Evolutionary conservation across 805 yeast genomes (phyloP).

Genomic region (Wickerhamiella azyma): DNA sequence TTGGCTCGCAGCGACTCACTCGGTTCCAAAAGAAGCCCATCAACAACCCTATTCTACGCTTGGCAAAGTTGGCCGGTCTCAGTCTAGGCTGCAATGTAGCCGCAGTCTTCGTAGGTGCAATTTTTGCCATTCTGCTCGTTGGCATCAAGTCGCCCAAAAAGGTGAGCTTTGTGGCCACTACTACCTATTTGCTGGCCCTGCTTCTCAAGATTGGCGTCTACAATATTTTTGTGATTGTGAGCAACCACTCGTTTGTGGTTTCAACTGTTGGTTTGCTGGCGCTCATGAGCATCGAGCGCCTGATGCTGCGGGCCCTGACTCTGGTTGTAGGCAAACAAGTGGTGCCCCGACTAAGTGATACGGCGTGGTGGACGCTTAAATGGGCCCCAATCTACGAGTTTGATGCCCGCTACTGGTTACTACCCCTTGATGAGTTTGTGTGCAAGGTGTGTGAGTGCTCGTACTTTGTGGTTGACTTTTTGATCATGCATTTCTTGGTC

Average conservation of each 20-base stretch:
- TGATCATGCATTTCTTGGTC: slow-evolving; percentile 68
- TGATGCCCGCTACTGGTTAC: slow-evolving; percentile 70
- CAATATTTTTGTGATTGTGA: slow-evolving; percentile 52
- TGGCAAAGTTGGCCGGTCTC: slow-evolving; percentile 27
- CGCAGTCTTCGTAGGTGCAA: neutral
- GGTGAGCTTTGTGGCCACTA: slow-evolving; percentile 24
- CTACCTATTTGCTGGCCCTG: slow-evolving; percentile 37
- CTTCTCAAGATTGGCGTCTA: slow-evolving; percentile 41
- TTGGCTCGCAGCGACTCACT: slow-evolving; percentile 67
- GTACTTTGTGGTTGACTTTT: slow-evolving; percentile 81
- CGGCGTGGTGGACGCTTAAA: slow-evolving; percentile 48
- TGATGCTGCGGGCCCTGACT: slow-evolving; percentile 40
- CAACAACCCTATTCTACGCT: slow-evolving; percentile 39
- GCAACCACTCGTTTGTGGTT: slow-evolving; percentile 49
- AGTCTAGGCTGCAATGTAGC: neutral
- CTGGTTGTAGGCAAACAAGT: slow-evolving; percentile 47
- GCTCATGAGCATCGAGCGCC: slow-evolving; percentile 40
- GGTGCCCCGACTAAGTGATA: slow-evolving; percentile 43
- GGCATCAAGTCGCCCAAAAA: neutral
- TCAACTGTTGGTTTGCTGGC: slow-evolving; percentile 51
- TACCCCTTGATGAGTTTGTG: slow-evolving; percentile 66
- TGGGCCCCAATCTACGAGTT: slow-evolving; percentile 46
- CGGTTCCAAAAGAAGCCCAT: slow-evolving; percentile 26
- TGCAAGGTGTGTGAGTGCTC: slow-evolving; percentile 81
- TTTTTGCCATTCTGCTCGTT: neutral